A percentile compares a stretch with the other conserved stretches of the same genome.
phyloP scores from a whole-genome alignment of 208 protist species.

The Wallacemonas sp. region DNA sequence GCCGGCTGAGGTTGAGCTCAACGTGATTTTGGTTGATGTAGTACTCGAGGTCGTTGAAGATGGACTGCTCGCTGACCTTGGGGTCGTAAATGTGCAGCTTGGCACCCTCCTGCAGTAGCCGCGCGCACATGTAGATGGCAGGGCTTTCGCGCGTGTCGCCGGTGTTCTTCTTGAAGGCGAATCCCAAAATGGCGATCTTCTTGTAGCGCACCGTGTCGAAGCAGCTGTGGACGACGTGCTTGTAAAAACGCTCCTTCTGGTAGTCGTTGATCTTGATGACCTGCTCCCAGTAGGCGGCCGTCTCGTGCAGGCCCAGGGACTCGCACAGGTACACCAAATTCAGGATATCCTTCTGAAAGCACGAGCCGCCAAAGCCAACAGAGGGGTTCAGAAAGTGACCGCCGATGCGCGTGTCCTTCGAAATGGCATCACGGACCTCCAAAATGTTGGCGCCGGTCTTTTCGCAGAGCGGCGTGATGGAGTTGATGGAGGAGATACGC shows the following conservation, averaged over 20 bases:
- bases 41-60: conserved; percentile 73
- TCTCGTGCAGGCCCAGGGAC: conserved; percentile 87
- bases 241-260: conserved; percentile 93
- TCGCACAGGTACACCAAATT: conserved; percentile 97
- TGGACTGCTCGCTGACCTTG: conserved; percentile 74
- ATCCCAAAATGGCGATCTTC: conserved; percentile 94
- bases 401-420: conserved; percentile 94
- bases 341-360: conserved; percentile 98
- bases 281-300: conserved; percentile 95
- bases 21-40: conserved; percentile 43
- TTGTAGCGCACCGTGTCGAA: conserved; percentile 95
- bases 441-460: conserved; percentile 85
- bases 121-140: conserved; percentile 87
- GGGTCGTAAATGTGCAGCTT: conserved; percentile 96
- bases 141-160: conserved; percentile 95
- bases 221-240: conserved; percentile 82
- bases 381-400: conserved; percentile 93
- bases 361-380: conserved; percentile 94
- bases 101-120: conserved; percentile 92
- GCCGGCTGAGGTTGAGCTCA: conserved; percentile 10
- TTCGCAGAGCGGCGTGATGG: conserved; percentile 94
- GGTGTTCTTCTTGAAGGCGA: conserved; percentile 99
- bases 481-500: conserved; percentile 97
- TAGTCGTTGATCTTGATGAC: conserved; percentile 97
- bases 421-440: conserved; percentile 80